Percentiles rank a stretch among this genome's conserved stretches.
phyloP scores from a whole-genome alignment of 2,329 filamentous ascomycete genomes.

The Botrytis galanthina region DNA sequence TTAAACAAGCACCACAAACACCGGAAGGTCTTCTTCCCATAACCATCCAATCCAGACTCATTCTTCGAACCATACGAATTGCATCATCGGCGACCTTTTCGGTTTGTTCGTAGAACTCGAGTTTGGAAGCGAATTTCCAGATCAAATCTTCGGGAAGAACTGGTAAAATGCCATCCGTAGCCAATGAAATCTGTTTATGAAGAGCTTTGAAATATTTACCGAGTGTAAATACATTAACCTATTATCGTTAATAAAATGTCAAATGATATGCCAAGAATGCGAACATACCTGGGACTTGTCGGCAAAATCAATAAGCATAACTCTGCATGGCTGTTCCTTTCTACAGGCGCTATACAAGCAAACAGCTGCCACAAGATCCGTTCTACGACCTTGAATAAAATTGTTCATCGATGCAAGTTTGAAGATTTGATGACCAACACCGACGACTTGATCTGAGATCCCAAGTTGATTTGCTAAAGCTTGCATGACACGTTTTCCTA shows the following conservation, averaged over 20 bases:
- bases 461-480: slow-evolving; percentile 60
- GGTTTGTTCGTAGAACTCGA: slow-evolving; percentile 83
- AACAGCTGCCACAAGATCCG: slow-evolving; percentile 82
- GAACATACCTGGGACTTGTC: slow-evolving; percentile 62
- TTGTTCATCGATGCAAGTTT: slow-evolving; percentile 71
- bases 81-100: slow-evolving; percentile 86
- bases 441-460: slow-evolving; percentile 60
- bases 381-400: slow-evolving; percentile 82
- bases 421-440: slow-evolving; percentile 69
- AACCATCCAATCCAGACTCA: slow-evolving; percentile 97
- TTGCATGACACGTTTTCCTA: slow-evolving; percentile 53
- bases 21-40: slow-evolving; percentile 90
- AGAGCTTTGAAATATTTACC: slow-evolving; percentile 87
- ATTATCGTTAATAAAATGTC: slow-evolving; percentile 6
- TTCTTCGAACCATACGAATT: slow-evolving; percentile 80
- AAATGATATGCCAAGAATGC: background rate
- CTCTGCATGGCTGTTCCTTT: slow-evolving; percentile 71
- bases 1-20: slow-evolving; percentile 88
- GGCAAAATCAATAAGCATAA: slow-evolving; percentile 94
- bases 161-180: slow-evolving; percentile 63
- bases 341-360: slow-evolving; percentile 88
- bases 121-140: slow-evolving; percentile 82
- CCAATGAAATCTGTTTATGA: slow-evolving; percentile 67
- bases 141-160: slow-evolving; percentile 89
- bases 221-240: slow-evolving; percentile 87